These are phyloP conservation scores for Arachnomyces sp. DNA, from an alignment of 2,329 filamentous ascomycete species.

Conservation along the genomic window DNA sequence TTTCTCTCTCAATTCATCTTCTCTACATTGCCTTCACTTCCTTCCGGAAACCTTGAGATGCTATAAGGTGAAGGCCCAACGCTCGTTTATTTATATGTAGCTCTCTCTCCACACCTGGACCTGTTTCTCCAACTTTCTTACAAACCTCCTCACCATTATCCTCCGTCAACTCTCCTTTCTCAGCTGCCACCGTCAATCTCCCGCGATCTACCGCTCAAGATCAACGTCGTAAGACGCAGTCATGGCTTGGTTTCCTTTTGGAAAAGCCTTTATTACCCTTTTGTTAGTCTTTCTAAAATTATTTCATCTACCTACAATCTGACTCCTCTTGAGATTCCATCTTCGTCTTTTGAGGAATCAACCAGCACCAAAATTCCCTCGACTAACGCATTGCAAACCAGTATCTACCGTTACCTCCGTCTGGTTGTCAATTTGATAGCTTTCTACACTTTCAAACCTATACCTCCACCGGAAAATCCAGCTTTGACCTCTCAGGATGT, in stretches of 20 bases:
- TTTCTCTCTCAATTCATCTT: too few relatives aligned
- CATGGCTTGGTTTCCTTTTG: constrained; percentile 7
- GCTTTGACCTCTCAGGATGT: constrained; percentile 74
- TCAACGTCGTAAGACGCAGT: constrained; percentile 10
- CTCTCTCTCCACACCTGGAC: constrained; percentile 9
- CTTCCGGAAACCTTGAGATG: too few relatives aligned
- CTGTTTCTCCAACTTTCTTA: constrained; percentile 11
- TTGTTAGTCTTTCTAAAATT: constrained; percentile 26
- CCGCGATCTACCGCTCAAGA: constrained; percentile 6
- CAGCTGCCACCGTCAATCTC: constrained; percentile 11
- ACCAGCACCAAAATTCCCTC: constrained; percentile 1
- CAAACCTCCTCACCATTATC: constrained; percentile 13
- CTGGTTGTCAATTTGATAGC: constrained; percentile 77
- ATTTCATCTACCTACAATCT: too few relatives aligned
- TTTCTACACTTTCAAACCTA: constrained; percentile 81
- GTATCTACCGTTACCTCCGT: constrained; percentile 80
- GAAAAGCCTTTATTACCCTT: constrained; percentile 29
- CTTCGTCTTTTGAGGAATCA: too few relatives aligned
- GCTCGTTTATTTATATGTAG: too few relatives aligned
- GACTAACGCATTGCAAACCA: constrained; percentile 31
- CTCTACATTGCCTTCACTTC: too few relatives aligned
- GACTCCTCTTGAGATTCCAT: too few relatives aligned
- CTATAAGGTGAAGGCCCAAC: too few relatives aligned
- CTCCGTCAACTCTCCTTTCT: constrained; percentile 12
- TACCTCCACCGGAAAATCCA: constrained; percentile 74